These are phyloP conservation scores for Gryganskiella cystojenkinii DNA, from an alignment of 192 early-diverging fungal species.

Conservation along the genomic window DNA sequence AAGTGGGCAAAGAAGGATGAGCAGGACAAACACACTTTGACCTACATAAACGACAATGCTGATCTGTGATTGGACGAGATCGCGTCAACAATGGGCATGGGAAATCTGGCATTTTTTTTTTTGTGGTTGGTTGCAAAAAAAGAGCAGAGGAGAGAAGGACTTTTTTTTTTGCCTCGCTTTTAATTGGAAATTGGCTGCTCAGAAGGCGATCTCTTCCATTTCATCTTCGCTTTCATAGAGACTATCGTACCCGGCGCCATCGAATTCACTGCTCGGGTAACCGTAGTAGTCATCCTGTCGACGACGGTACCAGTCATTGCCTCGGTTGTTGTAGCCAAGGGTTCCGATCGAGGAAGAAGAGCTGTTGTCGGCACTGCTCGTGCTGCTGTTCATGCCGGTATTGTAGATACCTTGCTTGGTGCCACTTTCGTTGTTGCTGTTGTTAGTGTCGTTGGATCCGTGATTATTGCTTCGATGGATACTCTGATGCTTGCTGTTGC, in stretches of 20 bases:
- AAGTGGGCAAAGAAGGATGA: neutral
- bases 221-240: conserved; percentile 29
- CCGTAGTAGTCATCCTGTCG: conserved; percentile 12
- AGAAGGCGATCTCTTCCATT: conserved; percentile 39
- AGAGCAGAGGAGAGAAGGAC: too few relatives aligned
- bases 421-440: neutral
- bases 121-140: too few relatives aligned
- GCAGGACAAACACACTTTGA: neutral
- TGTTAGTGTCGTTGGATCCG: too few relatives aligned
- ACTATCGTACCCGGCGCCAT: conserved; percentile 3
- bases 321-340: too few relatives aligned
- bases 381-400: neutral
- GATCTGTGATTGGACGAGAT: conserved; percentile 34
- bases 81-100: conserved; percentile 37
- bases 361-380: neutral
- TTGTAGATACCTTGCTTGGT: neutral
- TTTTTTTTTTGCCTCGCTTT: too few relatives aligned
- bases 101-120: too few relatives aligned
- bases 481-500: conserved; percentile 12
- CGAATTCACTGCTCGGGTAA: neutral
- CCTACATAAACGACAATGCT: neutral
- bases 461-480: neutral
- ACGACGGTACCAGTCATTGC: too few relatives aligned
- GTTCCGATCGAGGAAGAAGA: too few relatives aligned
- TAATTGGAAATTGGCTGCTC: too few relatives aligned